Percentiles rank a stretch among this genome's conserved stretches.
Conservation (phyloP, 2,329 filamentous ascomycete species). For the Fusarium sarcochroum region DNA sequence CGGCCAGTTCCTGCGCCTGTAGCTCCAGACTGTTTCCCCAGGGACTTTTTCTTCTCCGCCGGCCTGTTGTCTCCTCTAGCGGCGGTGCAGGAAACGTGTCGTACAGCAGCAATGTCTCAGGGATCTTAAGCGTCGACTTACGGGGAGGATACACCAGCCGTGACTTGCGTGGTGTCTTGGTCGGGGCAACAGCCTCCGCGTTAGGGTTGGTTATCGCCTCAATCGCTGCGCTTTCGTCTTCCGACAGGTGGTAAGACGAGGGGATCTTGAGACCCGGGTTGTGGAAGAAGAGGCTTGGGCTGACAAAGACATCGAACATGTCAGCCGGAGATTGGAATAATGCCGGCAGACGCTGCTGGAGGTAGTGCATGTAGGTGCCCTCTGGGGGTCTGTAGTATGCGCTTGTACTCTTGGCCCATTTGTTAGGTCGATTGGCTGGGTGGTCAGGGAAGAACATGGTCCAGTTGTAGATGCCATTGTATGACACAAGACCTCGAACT, state of each 20-base stretch:
- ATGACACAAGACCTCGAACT: constrained; percentile 67
- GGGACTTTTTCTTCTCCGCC: constrained; percentile 36
- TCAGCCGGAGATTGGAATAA: constrained; percentile 65
- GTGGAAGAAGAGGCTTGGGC: constrained; percentile 71
- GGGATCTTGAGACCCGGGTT: constrained; percentile 64
- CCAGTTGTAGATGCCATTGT: constrained; percentile 76
- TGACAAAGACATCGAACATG: constrained; percentile 73
- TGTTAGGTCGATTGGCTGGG: constrained; percentile 55
- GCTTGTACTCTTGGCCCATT: constrained; percentile 33
- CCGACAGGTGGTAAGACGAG: constrained; percentile 58
- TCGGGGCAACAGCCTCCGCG: not conserved
- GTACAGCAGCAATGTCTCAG: constrained; percentile 64
- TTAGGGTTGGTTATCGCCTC: constrained; percentile 46
- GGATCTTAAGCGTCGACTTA: constrained; percentile 63
- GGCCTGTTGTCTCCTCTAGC: constrained; percentile 20
- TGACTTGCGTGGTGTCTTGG: constrained; percentile 57
- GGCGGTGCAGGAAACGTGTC: constrained; percentile 51
- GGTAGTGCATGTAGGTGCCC: constrained; percentile 55
- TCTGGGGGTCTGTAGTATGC: constrained; percentile 35
- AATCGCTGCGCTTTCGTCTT: constrained; percentile 46
- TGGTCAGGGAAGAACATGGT: constrained; percentile 71
- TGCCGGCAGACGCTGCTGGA: constrained; percentile 54
- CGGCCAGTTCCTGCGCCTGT: constrained; percentile 64
- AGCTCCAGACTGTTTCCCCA: constrained; percentile 60
- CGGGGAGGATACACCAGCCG: constrained; percentile 64